Conservation (phyloP, 1,284 basidiomycete species). For the Sporisorium iseilematis-ciliati region DNA sequence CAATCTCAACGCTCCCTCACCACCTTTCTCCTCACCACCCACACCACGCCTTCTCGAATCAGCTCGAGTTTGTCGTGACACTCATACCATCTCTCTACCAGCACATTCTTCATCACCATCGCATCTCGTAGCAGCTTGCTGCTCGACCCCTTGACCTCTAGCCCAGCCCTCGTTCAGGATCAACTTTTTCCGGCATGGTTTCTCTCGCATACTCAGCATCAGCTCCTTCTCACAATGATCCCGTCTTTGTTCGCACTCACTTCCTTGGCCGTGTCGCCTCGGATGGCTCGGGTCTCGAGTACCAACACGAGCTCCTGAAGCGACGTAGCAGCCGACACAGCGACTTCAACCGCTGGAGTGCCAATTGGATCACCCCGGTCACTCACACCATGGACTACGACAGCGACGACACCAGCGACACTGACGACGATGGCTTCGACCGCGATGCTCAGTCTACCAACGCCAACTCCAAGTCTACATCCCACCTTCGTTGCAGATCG, state of each 20-base stretch:
- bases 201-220: constrained; percentile 29
- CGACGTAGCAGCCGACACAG: constrained; percentile 40
- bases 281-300: constrained; percentile 41
- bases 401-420: constrained; percentile 38
- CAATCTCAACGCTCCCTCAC: background rate
- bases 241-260: constrained; percentile 48
- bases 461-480: constrained; percentile 3
- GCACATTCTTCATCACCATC: background rate
- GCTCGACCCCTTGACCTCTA: background rate
- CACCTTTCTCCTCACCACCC: constrained; percentile 2
- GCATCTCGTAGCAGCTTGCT: background rate
- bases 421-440: constrained; percentile 28
- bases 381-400: constrained; percentile 29
- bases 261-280: constrained; percentile 50
- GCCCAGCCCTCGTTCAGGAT: background rate
- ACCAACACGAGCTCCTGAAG: constrained; percentile 40
- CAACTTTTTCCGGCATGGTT: constrained; percentile 29
- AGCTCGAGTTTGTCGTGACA: constrained; percentile 5
- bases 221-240: constrained; percentile 36
- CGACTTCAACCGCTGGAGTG: constrained; percentile 36
- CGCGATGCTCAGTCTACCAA: background rate
- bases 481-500: constrained; percentile 22
- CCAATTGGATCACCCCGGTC: constrained; percentile 44
- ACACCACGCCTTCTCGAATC: background rate
- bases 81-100: background rate